Evolutionary conservation across 2,329 filamentous ascomycete genomes (phyloP).

Genomic region (Dothideomycetes sp.): DNA sequence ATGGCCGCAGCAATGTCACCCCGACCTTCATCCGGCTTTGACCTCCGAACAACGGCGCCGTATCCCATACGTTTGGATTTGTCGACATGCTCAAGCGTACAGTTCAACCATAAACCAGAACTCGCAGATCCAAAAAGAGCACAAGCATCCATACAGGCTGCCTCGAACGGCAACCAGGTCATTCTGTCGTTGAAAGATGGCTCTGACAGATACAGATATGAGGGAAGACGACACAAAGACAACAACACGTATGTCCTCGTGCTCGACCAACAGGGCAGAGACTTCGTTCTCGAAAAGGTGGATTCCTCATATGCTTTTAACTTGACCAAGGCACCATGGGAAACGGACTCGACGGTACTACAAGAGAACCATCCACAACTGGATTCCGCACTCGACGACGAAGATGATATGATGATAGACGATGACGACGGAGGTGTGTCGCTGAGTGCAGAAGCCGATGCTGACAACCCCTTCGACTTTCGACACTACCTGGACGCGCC

Average conservation of each 20-base stretch:
- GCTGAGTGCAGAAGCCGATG: conserved; percentile 29
- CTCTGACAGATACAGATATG: conserved; percentile 31
- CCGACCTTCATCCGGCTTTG: conserved; percentile 7
- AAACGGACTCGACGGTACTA: conserved; percentile 54
- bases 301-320: conserved; percentile 85
- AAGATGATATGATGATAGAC: conserved; percentile 21
- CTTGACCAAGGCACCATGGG: conserved; percentile 58
- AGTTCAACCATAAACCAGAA: conserved; percentile 38
- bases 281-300: conserved; percentile 72
- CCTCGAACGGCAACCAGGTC: conserved; percentile 4
- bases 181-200: conserved; percentile 20
- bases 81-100: conserved; percentile 18
- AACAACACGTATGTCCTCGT: conserved; percentile 71
- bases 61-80: conserved; percentile 12
- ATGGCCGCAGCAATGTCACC: conserved; percentile 11
- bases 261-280: conserved; percentile 65
- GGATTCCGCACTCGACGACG: conserved; percentile 16
- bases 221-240: conserved; percentile 35
- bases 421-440: conserved; percentile 21
- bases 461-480: conserved; percentile 41
- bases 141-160: conserved; percentile 18
- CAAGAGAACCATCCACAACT: conserved; percentile 56
- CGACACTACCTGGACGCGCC: conserved; percentile 34
- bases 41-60: conserved; percentile 7
- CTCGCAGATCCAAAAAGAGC: conserved; percentile 24